A percentile compares a stretch with the other conserved stretches of the same genome.
These are phyloP conservation scores for Globisporangium irregulare DNA, from an alignment of 352 stramenopile species.

Conservation along the genomic window DNA sequence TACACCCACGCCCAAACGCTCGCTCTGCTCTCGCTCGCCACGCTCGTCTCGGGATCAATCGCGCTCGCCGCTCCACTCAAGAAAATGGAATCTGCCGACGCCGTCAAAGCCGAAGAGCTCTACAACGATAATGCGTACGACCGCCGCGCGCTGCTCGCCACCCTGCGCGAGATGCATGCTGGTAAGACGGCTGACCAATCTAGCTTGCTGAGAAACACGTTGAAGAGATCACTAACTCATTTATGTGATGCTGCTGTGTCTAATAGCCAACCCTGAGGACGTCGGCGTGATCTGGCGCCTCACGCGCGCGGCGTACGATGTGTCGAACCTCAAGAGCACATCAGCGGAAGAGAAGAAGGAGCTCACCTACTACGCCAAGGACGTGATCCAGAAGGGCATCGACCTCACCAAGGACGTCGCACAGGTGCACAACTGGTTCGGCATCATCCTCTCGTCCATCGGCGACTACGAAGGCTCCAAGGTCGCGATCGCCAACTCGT, in stretches of 20 bases:
- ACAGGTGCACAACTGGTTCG: conserved; percentile 82
- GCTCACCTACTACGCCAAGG: conserved; percentile 63
- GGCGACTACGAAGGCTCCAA: conserved; percentile 88
- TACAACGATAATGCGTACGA: conserved; percentile 78
- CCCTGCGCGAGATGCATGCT: conserved; percentile 59
- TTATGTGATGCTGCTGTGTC: not conserved
- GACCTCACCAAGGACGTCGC: conserved; percentile 54
- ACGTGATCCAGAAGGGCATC: conserved; percentile 56
- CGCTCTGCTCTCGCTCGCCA: conserved; percentile 24
- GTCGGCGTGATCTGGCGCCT: conserved; percentile 65
- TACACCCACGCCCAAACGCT: conserved; percentile 16
- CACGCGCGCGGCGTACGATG: conserved; percentile 61
- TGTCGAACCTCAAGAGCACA: conserved; percentile 53
- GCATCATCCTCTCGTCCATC: conserved; percentile 81
- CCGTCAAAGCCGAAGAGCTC: conserved; percentile 72
- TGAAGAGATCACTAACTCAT: not conserved
- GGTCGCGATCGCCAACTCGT: conserved; percentile 79
- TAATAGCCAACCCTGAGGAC: conserved; percentile 41
- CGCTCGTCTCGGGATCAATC: conserved; percentile 11
- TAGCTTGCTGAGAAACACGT: not conserved
- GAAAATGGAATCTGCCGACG: conserved; percentile 58
- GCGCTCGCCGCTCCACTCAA: conserved; percentile 22
- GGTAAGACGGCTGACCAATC: conserved; percentile 10
- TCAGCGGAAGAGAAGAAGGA: conserved; percentile 66
- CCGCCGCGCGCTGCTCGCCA: conserved; percentile 59